phyloP scores from a whole-genome alignment of 441 rosid species.

The Aquilaria agallochum region DNA sequence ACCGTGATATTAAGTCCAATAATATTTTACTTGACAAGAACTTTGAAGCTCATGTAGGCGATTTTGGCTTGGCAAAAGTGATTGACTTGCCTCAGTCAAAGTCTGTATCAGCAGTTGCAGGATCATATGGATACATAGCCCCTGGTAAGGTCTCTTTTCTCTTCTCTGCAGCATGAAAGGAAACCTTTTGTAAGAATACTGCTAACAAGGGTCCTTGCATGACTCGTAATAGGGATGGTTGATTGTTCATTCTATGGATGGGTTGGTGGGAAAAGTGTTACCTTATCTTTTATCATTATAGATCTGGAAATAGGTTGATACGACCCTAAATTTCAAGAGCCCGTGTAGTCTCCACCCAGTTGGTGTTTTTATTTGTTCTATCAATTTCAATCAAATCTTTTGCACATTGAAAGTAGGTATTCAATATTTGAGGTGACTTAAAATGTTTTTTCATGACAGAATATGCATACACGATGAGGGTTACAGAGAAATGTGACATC shows the following conservation, averaged over 20 bases:
- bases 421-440: constrained; percentile 9
- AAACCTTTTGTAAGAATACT: no score
- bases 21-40: constrained; percentile 86
- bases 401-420: constrained; percentile 2
- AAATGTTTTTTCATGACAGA: constrained; percentile 34
- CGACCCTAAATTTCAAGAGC: no score
- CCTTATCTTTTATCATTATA: no score
- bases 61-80: constrained; percentile 95
- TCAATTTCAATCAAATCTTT: background rate
- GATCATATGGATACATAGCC: constrained; percentile 97
- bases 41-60: constrained; percentile 96
- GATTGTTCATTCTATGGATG: no score
- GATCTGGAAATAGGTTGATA: no score
- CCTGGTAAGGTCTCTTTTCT: constrained; percentile 55
- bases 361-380: no score
- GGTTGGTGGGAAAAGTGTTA: no score
- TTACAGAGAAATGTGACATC: constrained; percentile 94
- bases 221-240: no score
- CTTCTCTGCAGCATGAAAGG: background rate
- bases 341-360: no score
- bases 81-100: constrained; percentile 97
- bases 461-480: constrained; percentile 96
- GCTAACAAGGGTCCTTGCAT: no score
- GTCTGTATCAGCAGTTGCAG: constrained; percentile 94
- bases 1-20: constrained; percentile 92